Percentiles rank a stretch among this genome's conserved stretches.
phyloP scores from a whole-genome alignment of 345 rosid genomes.

The Aquilaria yunnanensis region DNA sequence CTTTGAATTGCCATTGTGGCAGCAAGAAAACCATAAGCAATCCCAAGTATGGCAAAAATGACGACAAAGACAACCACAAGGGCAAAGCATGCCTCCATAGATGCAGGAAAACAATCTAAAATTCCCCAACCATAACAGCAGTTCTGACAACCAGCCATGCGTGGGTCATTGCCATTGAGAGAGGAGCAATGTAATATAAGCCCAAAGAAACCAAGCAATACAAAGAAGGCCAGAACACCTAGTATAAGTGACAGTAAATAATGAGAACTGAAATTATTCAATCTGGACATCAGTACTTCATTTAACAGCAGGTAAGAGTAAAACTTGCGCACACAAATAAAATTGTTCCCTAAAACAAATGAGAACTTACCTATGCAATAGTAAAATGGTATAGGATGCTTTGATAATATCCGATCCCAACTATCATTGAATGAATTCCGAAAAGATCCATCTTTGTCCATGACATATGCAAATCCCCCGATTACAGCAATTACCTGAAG shows the following conservation, averaged over 20 bases:
- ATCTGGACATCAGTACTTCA: not conserved
- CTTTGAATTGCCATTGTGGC: constrained; percentile 90
- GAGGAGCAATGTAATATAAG: constrained; percentile 82
- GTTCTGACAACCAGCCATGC: constrained; percentile 92
- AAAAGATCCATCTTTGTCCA: constrained; percentile 94
- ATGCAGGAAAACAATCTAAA: constrained; percentile 93
- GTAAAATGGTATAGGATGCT: constrained; percentile 91
- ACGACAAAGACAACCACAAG: constrained; percentile 77
- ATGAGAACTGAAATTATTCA: not conserved
- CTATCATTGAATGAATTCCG: constrained; percentile 88
- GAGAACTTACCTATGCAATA: constrained; percentile 71
- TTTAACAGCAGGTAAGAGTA: not conserved
- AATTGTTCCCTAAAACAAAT: not conserved
- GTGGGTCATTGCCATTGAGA: constrained; percentile 68
- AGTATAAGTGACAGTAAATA: constrained; percentile 5
- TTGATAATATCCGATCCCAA: constrained; percentile 89
- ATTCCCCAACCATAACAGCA: constrained; percentile 99
- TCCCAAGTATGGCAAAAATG: constrained; percentile 81
- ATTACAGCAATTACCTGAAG: constrained; percentile 61
- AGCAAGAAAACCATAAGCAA: constrained; percentile 95
- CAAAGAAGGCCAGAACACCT: constrained; percentile 93
- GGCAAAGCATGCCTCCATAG: constrained; percentile 94
- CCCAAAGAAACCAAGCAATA: constrained; percentile 83
- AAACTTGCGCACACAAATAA: not conserved
- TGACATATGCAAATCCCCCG: constrained; percentile 78